phyloP scores from a whole-genome alignment of 208 protist species.

The Acanthamoeba healyi region DNA sequence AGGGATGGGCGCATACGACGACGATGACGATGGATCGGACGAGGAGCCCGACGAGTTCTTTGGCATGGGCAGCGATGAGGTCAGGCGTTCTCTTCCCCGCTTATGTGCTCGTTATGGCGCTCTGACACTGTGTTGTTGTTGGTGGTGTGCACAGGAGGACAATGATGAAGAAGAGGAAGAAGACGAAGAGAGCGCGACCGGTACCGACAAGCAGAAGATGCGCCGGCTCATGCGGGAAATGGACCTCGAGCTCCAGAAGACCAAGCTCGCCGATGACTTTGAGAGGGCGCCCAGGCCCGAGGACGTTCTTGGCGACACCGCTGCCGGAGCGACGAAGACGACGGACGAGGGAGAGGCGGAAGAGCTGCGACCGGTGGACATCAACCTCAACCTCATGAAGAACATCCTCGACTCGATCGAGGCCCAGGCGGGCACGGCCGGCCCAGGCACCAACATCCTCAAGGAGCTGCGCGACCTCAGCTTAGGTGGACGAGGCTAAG shows the following conservation, averaged over 20 bases:
- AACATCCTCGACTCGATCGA: conserved; percentile 75
- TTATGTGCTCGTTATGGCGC: background rate
- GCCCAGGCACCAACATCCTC: conserved; percentile 53
- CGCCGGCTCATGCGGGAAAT: conserved; percentile 40
- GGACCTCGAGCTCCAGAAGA: conserved; percentile 33
- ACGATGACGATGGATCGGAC: conserved; percentile 30
- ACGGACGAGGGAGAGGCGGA: conserved; percentile 12
- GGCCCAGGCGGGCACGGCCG: conserved; percentile 53
- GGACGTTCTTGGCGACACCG: background rate
- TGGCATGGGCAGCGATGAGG: conserved; percentile 60
- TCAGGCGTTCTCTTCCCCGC: background rate
- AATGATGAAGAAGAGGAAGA: background rate
- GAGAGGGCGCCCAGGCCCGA: conserved; percentile 41
- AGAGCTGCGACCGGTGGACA: conserved; percentile 60
- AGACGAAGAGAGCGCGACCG: background rate
- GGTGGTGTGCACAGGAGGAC: too few relatives aligned
- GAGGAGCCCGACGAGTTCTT: conserved; percentile 74
- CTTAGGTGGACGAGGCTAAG: too few relatives aligned
- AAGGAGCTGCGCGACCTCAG: conserved; percentile 50
- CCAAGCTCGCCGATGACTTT: conserved; percentile 66
- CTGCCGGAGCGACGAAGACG: background rate
- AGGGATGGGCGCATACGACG: background rate
- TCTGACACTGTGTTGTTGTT: background rate
- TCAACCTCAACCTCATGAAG: conserved; percentile 75
- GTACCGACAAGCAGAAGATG: background rate